Base-by-base conservation (phyloP, 2,329 filamentous ascomycete species). In the Paraphoma sp. region DNA sequence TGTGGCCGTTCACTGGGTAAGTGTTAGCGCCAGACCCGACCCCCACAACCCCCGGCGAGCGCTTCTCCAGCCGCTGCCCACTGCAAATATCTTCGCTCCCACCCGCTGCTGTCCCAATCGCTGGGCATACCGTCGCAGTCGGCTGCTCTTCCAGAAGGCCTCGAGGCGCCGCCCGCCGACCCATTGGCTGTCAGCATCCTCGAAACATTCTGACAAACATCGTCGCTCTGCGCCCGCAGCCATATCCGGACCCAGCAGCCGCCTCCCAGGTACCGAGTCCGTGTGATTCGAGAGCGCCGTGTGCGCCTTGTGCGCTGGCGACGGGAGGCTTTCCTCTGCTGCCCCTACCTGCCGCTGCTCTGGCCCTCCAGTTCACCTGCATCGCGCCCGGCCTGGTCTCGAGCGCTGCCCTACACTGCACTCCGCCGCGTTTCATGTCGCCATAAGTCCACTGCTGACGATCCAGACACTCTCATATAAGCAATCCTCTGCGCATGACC, bases 11-110 rank as follows among this genome's bases (percentile, higher is more conserved):
- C 67, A 74, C 73, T 74, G 74, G 71, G 66, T 67, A 70, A 71
- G 71, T 72, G 53, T 75, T 71, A 73, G 72, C 73, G 73, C 73
- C 73, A 69, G 67, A 53, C 60, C 62, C 62, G 57, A 57, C 60
- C 62, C 63, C 66, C 68, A 63, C 66, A 64, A 60, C 62, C 63
- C 66, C 67, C 62, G 60, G 57, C 65, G 58, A 71, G 67, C 72
- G 70, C 72, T 70, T 74, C 71, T 56, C 64, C 71, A 72, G 65
- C 69, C 71, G 70, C 70, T 63, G 56, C 63, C 16, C 51, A 49
- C 60, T 60, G 63, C 68, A 63, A 69, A 67, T 65, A 68, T 65
- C 68, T 52, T 67, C 64, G 56, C 54, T 53, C 56, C 47, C 54
- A 41, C 61, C 59, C 51, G 48, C 54, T 47, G 29, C 31, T 28